phyloP scores from a whole-genome alignment of 768 basidiomycete species.

The Botryobasidium botryosum region DNA sequence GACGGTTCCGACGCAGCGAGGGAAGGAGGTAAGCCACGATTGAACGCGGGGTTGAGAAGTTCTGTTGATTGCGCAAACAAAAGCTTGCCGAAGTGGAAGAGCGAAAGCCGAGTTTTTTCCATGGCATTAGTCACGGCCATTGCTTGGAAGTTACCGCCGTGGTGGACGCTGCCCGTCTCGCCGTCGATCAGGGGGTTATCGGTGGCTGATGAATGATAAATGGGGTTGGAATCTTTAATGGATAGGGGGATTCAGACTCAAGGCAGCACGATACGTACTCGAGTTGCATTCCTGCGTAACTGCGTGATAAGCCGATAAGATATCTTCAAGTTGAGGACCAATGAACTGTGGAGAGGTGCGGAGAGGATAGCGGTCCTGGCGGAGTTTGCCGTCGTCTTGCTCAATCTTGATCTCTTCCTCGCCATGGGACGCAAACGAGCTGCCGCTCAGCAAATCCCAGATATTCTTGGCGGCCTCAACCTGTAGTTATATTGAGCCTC shows the following conservation, averaged over 20 bases:
- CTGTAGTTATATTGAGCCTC: too few species aligned
- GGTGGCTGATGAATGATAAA: conserved; percentile 53
- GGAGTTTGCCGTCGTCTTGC: conserved; percentile 53
- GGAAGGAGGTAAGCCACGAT: conserved; percentile 67
- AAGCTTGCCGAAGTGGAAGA: conserved; percentile 56
- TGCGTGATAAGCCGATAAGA: conserved; percentile 43
- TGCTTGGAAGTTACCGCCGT: conserved; percentile 84
- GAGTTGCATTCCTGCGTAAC: conserved; percentile 68
- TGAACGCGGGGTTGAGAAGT: conserved; percentile 64
- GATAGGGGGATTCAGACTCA: background rate
- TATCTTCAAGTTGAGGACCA: conserved; percentile 71
- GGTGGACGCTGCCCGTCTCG: conserved; percentile 45
- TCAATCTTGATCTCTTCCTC: conserved; percentile 59
- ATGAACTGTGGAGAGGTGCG: conserved; percentile 71
- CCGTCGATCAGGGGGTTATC: conserved; percentile 75
- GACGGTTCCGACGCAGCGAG: conserved; percentile 67
- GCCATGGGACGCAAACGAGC: conserved; percentile 41
- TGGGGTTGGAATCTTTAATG: background rate
- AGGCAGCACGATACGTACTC: conserved; percentile 29
- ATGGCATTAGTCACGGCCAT: conserved; percentile 73
- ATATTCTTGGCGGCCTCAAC: conserved; percentile 59
- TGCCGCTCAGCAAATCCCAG: conserved; percentile 48
- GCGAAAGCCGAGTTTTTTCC: conserved; percentile 65
- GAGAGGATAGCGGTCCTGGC: conserved; percentile 57
- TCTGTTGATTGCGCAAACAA: conserved; percentile 54